Base-by-base conservation (phyloP, 257 asterid species). In the Solanum pimpinellifolium region DNA sequence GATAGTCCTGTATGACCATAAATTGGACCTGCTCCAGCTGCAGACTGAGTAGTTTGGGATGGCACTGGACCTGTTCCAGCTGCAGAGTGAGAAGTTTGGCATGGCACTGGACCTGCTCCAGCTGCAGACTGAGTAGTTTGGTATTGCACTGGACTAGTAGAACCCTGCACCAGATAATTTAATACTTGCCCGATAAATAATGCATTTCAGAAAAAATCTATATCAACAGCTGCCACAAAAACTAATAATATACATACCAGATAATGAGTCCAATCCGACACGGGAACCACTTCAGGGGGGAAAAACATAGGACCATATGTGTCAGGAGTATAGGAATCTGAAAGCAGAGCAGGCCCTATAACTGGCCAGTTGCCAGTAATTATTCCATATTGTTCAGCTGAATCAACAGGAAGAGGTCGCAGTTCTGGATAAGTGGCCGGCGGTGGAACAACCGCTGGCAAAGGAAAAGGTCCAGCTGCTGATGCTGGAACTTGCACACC, bases 241-340 rank as follows among this genome's bases (percentile, higher is more conserved):
- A 47, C 85, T 83, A 56, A 41, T 86, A 49, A 27, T 49, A 23
- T 52, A 85, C 91, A 46, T 87, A 94, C 96, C 90, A 91, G 92
- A 88, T 93, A 92, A 44, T 96, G 95, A 82, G 92, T 90, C 98
- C 97, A 95, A 87, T 96, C 95, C 60, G 96, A 91, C 86, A 93
- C 86, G 35, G 95, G 91, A 90, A 93, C 92, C 49, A 86, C 69
- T 66, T 83, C 89, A 9, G 84, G 59, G 18, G 89, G 72, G 35
- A 86, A 73, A 85, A 93, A 87, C 92, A 92, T 77, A 6, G 94
- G 93, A 49, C 97, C 89, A 89, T 93, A 94, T 89, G 91, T 91
- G 86, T 96, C 96, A 29, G 94, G 90, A 88, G 91, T 86, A 88
- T 92, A 92, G 31, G 95, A 88, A 87, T 95, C 93, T 1, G 93